A percentile compares a stretch with the other conserved stretches of the same genome.
Evolutionary conservation across 352 stramenopile species (phyloP).

Genomic region (Globisporangium cederbergense): DNA sequence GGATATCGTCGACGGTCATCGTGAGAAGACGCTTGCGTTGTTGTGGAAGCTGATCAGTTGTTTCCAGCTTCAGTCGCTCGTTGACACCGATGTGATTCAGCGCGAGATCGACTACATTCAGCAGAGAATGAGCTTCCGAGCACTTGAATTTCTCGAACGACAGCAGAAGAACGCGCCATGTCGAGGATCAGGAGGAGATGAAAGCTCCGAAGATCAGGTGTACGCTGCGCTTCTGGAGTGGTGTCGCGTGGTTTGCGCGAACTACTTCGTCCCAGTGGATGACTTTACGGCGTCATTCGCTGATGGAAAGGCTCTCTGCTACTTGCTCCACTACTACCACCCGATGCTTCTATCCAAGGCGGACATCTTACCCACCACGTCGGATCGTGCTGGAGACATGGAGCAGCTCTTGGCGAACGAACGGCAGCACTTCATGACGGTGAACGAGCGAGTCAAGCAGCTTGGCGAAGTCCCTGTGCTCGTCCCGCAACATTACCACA

Average conservation of each 20-base stretch:
- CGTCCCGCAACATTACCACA: conserved; percentile 86
- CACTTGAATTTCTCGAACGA: conserved; percentile 55
- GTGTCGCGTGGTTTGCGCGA: conserved; percentile 90
- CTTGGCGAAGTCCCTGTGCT: conserved; percentile 91
- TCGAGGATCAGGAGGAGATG: conserved; percentile 14
- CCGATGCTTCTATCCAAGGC: conserved; percentile 82
- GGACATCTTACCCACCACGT: conserved; percentile 54
- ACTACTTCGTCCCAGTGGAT: conserved; percentile 79
- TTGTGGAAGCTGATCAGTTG: conserved; percentile 92
- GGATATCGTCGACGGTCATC: conserved; percentile 95
- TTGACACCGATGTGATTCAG: conserved; percentile 70
- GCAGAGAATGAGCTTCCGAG: conserved; percentile 65
- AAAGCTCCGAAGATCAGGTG: conserved; percentile 43
- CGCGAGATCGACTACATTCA: conserved; percentile 77
- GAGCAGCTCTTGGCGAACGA: conserved; percentile 65
- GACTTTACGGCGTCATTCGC: conserved; percentile 94
- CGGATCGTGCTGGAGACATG: conserved; percentile 19
- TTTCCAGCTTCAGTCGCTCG: conserved; percentile 88
- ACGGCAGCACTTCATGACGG: conserved; percentile 80
- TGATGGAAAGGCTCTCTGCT: conserved; percentile 90
- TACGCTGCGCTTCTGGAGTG: conserved; percentile 86
- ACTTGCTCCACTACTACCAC: conserved; percentile 96
- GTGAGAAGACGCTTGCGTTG: conserved; percentile 92
- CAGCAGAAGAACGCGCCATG: conserved; percentile 35
- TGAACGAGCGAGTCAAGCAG: conserved; percentile 87